phyloP scores from a whole-genome alignment of 305 asterid genomes.

The Fraxinus latifolia region DNA sequence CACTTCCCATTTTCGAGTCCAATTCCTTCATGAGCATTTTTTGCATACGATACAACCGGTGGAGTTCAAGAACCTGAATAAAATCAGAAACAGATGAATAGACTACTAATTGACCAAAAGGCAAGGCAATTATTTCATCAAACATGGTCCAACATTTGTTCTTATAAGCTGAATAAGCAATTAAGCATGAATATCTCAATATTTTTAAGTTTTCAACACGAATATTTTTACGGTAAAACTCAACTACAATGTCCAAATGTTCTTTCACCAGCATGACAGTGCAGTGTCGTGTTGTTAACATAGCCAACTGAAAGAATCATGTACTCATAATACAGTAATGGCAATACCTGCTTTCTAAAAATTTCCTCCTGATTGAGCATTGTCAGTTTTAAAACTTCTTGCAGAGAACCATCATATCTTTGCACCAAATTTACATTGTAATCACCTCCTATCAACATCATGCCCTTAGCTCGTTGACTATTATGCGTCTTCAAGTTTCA shows the following conservation, averaged over 20 bases:
- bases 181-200: background rate
- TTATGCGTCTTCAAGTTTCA: slow-evolving; percentile 21
- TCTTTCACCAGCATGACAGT: background rate
- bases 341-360: slow-evolving; percentile 47
- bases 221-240: background rate
- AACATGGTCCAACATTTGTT: background rate
- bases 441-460: slow-evolving; percentile 32
- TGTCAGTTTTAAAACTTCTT: slow-evolving; percentile 29
- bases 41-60: slow-evolving; percentile 37
- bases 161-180: background rate
- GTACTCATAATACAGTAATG: background rate
- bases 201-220: background rate
- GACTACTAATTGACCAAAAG: background rate
- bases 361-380: slow-evolving; percentile 44
- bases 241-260: background rate
- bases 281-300: background rate
- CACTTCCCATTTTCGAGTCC: slow-evolving; percentile 22
- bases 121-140: background rate
- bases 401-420: slow-evolving; percentile 25
- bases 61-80: slow-evolving; percentile 43
- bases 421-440: slow-evolving; percentile 22
- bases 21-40: slow-evolving; percentile 33
- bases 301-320: background rate
- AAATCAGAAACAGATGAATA: slow-evolving; percentile 6
- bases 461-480: slow-evolving; percentile 6